These are phyloP conservation scores for Suillus decipiens DNA, from an alignment of 768 basidiomycete genomes.

Conservation along the genomic window DNA sequence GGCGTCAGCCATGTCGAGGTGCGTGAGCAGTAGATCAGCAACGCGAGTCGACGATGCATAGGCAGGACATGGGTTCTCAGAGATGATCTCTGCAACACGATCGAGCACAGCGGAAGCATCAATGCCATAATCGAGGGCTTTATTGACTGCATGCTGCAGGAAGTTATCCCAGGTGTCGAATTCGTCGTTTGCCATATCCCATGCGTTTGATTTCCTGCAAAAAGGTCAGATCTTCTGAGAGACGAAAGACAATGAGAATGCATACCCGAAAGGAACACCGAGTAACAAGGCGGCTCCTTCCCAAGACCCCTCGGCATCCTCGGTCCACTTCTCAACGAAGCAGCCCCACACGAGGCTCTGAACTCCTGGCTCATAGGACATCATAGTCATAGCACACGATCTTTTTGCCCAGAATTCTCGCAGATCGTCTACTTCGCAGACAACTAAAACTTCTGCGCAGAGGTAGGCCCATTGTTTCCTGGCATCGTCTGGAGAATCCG, in stretches of 20 bases:
- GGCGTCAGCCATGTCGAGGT: constrained; percentile 51
- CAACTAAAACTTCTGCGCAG: constrained; percentile 53
- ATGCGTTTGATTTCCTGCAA: constrained; percentile 34
- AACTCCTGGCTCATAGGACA: constrained; percentile 41
- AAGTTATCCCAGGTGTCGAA: constrained; percentile 61
- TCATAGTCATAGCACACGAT: constrained; percentile 21
- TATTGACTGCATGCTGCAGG: constrained; percentile 50
- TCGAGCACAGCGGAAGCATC: constrained; percentile 58
- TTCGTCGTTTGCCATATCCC: constrained; percentile 58
- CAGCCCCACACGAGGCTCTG: constrained; percentile 57
- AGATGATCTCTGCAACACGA: constrained; percentile 51
- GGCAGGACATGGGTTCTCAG: constrained; percentile 39
- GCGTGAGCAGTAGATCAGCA: constrained; percentile 60
- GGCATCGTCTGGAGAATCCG: constrained; percentile 45
- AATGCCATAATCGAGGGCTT: constrained; percentile 61
- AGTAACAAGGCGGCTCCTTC: constrained; percentile 54
- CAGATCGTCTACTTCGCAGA: constrained; percentile 49
- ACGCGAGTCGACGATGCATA: constrained; percentile 51
- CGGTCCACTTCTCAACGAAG: constrained; percentile 58
- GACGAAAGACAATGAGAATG: constrained; percentile 20
- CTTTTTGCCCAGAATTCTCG: constrained; percentile 52
- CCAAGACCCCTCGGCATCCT: constrained; percentile 48
- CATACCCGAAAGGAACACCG: constrained; percentile 64
- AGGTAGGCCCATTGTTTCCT: constrained; percentile 60
- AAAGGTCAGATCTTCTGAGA: not conserved